Percentiles rank a stretch among this genome's conserved stretches.
Conservation (phyloP, 768 basidiomycete species). For the Brasilioporus rufonigricans region DNA sequence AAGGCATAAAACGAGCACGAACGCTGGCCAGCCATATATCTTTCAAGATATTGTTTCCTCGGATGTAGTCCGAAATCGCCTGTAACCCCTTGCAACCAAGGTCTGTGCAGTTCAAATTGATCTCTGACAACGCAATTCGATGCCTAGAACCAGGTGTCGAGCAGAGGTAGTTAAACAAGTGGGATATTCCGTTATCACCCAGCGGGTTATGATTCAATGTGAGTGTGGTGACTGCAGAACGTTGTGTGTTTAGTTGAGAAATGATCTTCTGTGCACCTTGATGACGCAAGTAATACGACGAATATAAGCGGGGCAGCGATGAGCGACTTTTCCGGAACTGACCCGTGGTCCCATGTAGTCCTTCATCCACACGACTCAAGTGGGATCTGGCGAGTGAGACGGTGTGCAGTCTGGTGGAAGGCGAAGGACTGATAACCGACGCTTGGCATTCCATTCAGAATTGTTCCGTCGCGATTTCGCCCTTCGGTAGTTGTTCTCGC, state of each 20-base stretch:
- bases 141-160: slow-evolving; percentile 48
- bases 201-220: slow-evolving; percentile 56
- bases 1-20: slow-evolving; percentile 21
- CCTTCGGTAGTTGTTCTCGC: no score
- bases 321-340: neutral
- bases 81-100: slow-evolving; percentile 54
- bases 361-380: slow-evolving; percentile 19
- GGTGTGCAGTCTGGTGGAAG: slow-evolving; percentile 1
- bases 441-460: slow-evolving; percentile 16
- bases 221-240: slow-evolving; percentile 45
- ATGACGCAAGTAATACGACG: neutral
- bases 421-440: neutral
- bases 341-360: slow-evolving; percentile 24
- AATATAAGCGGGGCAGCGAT: neutral
- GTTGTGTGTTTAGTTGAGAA: slow-evolving; percentile 41
- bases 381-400: slow-evolving; percentile 15
- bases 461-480: no score
- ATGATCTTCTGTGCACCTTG: slow-evolving; percentile 57
- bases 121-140: slow-evolving; percentile 42
- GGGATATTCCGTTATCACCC: slow-evolving; percentile 53
- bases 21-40: slow-evolving; percentile 56
- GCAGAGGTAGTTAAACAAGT: slow-evolving; percentile 53
- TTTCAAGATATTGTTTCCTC: slow-evolving; percentile 43
- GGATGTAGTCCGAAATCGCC: slow-evolving; percentile 51
- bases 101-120: slow-evolving; percentile 52